Conservation (phyloP, 352 stramenopile species). For the Phytopythium delawarense region DNA sequence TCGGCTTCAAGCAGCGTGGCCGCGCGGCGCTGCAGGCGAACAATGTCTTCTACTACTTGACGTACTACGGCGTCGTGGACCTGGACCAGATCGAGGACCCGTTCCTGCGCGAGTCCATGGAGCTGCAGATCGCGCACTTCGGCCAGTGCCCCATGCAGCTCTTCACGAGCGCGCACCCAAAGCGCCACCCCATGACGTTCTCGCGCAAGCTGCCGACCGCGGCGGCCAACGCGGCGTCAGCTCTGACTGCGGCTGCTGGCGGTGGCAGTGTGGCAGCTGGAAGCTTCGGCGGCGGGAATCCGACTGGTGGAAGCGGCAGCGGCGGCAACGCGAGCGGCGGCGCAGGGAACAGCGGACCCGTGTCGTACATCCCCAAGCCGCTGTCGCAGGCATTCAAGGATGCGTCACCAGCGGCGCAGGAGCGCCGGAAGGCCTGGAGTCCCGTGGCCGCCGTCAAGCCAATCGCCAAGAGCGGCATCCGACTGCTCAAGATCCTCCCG, state of each 20-base stretch:
- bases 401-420: constrained; percentile 41
- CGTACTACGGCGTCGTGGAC: constrained; percentile 94
- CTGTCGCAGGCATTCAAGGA: constrained; percentile 69
- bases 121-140: constrained; percentile 99
- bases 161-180: constrained; percentile 75
- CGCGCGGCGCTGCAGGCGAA: constrained; percentile 90
- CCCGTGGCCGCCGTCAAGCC: constrained; percentile 54
- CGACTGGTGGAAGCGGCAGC: background rate
- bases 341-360: constrained; percentile 3
- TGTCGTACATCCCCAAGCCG: constrained; percentile 35
- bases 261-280: background rate
- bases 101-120: constrained; percentile 91
- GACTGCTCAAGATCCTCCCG: constrained; percentile 65
- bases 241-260: background rate
- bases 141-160: constrained; percentile 97
- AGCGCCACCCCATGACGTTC: constrained; percentile 34
- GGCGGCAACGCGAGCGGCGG: background rate
- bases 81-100: constrained; percentile 95
- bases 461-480: constrained; percentile 47
- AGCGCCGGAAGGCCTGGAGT: constrained; percentile 57
- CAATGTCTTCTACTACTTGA: constrained; percentile 96
- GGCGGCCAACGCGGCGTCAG: background rate
- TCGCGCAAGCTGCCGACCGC: constrained; percentile 5
- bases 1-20: constrained; percentile 98
- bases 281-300: background rate